phyloP scores from a whole-genome alignment of 768 basidiomycete species.

The Trametes elegans region DNA sequence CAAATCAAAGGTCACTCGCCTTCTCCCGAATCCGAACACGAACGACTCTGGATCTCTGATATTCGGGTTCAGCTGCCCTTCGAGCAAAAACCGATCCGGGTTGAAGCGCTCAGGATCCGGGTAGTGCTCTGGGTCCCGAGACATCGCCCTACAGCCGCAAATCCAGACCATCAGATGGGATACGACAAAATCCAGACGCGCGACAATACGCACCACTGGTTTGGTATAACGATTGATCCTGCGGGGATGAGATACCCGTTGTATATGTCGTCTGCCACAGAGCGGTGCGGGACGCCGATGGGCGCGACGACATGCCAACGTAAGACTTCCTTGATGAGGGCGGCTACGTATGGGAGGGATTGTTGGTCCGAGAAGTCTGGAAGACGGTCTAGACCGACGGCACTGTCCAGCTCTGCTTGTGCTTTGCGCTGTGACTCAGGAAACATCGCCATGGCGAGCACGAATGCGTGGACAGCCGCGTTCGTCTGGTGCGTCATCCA shows the following conservation, averaged over 20 bases:
- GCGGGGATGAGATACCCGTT: conserved; percentile 29
- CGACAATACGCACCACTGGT: conserved; percentile 17
- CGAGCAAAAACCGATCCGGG: conserved; percentile 12
- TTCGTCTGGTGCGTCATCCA: conserved; percentile 13
- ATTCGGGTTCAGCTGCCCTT: neutral
- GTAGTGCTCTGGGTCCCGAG: conserved; percentile 6
- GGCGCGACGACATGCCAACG: conserved; percentile 23
- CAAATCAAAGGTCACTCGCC: neutral
- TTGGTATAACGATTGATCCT: conserved; percentile 25
- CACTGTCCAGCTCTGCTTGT: conserved; percentile 28
- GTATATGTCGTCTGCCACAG: conserved; percentile 28
- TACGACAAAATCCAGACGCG: neutral
- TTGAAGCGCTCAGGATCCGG: conserved; percentile 14
- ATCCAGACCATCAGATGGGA: neutral
- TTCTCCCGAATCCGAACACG: conserved; percentile 18
- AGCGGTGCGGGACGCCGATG: conserved; percentile 16
- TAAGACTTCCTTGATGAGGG: conserved; percentile 21
- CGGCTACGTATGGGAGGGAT: conserved; percentile 21
- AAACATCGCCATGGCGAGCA: conserved; percentile 28
- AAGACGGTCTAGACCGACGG: conserved; percentile 12
- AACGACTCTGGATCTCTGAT: conserved; percentile 11
- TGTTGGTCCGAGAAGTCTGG: conserved; percentile 12
- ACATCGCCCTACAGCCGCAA: conserved; percentile 2
- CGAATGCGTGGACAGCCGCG: conserved; percentile 19
- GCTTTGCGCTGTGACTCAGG: conserved; percentile 27